Evolutionary conservation across 371 early-diverging fungal genomes (phyloP), one percentile per base, ranked within the genome.

Genomic region (Funneliformis caledonium): DNA sequence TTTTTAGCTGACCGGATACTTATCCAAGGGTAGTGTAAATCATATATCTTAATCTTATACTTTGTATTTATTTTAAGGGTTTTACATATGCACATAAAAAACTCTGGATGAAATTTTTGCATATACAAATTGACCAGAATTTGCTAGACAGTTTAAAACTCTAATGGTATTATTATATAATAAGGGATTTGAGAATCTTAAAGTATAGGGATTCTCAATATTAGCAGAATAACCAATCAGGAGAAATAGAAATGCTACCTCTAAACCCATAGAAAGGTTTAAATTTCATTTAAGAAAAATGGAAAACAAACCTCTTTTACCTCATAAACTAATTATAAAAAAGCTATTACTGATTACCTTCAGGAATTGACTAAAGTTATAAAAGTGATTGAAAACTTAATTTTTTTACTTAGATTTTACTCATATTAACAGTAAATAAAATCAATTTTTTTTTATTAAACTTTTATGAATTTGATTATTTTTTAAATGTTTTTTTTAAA

Each of bases 281-380:
- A 78, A 78, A 43, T n/a, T 78, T 26, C 65, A 78, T 65, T 50
- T 78, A 50, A 19, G 60, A 14, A n/a, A 9, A 33, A 52, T 52
- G 5, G 16, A 6, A 42, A 42, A 72, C 12, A 78, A 69, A 70
- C 70, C 79, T 31, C 8, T 14, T 19, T 42, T 78, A 2, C 79
- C 79, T 3, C 14, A 12, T 2, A 52, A 56, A 11, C 33, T 22
- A 22, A 69, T 59, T 78, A 50, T 69, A 67, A 69, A 60, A 78
- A 50, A 52, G 79, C 79, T 16, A 78, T 78, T 26, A 78, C 45
- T 19, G 70, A 78, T 78, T 78, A 69, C 69, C 42, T 78, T n/a
- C 8, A 3, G 42, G 79, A 78, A 52, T n/a, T 77, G 37, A 12
- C 26, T 43, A 47, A 73, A 5, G 22, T 42, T 19, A 62, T 50